Base-by-base conservation (phyloP, 106 monocot genomes). In the Ottelia alismoides region DNA sequence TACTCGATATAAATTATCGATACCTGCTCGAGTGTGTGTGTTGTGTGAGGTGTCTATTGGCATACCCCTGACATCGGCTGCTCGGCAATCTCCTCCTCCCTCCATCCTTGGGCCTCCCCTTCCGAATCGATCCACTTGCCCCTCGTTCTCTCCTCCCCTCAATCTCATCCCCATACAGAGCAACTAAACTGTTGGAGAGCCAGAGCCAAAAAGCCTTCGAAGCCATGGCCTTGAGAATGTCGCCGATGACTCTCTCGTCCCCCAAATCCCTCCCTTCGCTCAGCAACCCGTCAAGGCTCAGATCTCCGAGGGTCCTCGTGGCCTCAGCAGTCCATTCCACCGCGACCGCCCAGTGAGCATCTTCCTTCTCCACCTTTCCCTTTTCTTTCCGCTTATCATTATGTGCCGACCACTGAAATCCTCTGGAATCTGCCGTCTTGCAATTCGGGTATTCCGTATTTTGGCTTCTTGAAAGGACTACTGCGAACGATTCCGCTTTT, bases 341-440 rank as follows among this genome's bases (percentile, higher is more conserved):
- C n/a, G n/a, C n/a, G n/a, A 23, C 50, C 50, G 25, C 50, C 20
- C 22, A 51, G 50, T 51, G 50, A 51, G 50, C 50, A 23, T 17
- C 17, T 51, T 24, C 21, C 51, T 18, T 49, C 5, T 18, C 48
- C 48, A 19, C 18, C 22, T 22, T 49, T 4, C 22, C 20, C 48
- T 18, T 2, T 49, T 4, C 20, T 47, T 47, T 18, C 46, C 20
- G 19, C 0, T 47, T 1, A 20, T 47, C 2, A 2, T 20, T 2
- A n/a, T 16, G 46, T 47, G 46, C 19, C 5, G 2, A 2, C 19
- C 12, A n/a, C 20, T 47, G 10, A n/a, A 18, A 2, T 47, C 20
- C 19, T 47, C 46, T 14, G 46, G 2, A n/a, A 20, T 14, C 19
- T 4, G 2, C 46, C 17, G 10, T 47, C 46, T 47, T 16, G 46